Conservation (phyloP, 2,329 filamentous ascomycete species). For the Alternaria ventricosa region DNA sequence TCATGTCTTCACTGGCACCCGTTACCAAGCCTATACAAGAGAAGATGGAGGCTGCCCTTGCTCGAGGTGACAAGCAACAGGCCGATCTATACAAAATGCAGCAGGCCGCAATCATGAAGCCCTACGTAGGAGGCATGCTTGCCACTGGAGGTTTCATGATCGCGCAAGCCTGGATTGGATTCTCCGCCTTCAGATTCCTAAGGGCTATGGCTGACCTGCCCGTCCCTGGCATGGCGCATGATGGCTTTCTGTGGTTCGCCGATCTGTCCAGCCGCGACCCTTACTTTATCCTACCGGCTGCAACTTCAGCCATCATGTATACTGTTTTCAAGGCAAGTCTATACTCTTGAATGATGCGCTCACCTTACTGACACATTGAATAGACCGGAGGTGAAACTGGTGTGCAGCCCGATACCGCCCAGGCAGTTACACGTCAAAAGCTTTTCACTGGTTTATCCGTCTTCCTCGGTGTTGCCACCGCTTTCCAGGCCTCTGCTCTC, state of each 20-base stretch:
- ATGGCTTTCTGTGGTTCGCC: conserved; percentile 77
- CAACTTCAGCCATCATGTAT: conserved; percentile 64
- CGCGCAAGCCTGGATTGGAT: conserved; percentile 72
- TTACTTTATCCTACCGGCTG: conserved; percentile 73
- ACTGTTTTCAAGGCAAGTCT: conserved; percentile 64
- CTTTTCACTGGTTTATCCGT: conserved; percentile 60
- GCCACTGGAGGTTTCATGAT: conserved; percentile 62
- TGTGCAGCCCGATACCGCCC: conserved; percentile 27
- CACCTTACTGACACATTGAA: conserved; percentile 19
- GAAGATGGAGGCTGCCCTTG: conserved; percentile 57
- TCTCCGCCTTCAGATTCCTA: conserved; percentile 80
- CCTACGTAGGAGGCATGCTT: conserved; percentile 23
- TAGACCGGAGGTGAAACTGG: conserved; percentile 60
- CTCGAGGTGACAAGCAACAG: conserved; percentile 53
- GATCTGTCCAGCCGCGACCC: conserved; percentile 82
- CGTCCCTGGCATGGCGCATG: conserved; percentile 76
- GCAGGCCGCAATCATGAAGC: conserved; percentile 59
- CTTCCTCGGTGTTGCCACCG: conserved; percentile 61
- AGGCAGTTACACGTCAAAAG: conserved; percentile 44
- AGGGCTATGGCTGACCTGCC: conserved; percentile 77
- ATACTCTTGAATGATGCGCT: conserved; percentile 9
- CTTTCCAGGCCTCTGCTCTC: conserved; percentile 62
- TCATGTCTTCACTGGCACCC: conserved; percentile 67
- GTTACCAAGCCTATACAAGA: conserved; percentile 63
- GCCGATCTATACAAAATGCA: conserved; percentile 52